Evolutionary conservation across 2,329 filamentous ascomycete species (phyloP).

Genomic region (Colletotrichum lindemuthianum): DNA sequence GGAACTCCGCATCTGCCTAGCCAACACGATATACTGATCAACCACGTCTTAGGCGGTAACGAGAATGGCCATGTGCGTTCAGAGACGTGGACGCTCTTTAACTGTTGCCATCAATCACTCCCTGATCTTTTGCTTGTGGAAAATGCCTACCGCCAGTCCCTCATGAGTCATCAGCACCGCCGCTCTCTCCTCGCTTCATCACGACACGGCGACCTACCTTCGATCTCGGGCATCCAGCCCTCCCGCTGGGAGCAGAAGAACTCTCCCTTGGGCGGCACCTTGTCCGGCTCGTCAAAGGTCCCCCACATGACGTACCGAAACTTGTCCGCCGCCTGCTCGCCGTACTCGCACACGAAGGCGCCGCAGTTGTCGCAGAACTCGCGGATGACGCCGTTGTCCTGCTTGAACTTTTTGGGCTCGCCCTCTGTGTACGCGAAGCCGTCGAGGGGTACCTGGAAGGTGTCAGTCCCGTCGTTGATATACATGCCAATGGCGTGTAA

Average conservation of each 20-base stretch:
- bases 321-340: constrained; percentile 50
- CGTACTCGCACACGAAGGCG: constrained; percentile 47
- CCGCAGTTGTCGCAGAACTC: constrained; percentile 46
- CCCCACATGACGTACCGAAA: constrained; percentile 57
- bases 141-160: background rate
- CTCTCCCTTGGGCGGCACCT: constrained; percentile 62
- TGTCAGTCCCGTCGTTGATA: background rate
- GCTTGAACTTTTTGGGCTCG: constrained; percentile 42
- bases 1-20: constrained; percentile 2
- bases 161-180: background rate
- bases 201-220: constrained; percentile 41
- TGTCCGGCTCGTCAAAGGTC: constrained; percentile 59
- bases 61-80: no score
- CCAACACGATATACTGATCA: background rate
- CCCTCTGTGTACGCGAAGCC: constrained; percentile 42
- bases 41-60: no score
- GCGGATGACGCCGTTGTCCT: constrained; percentile 45
- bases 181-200: background rate
- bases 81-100: background rate
- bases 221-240: constrained; percentile 61
- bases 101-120: background rate
- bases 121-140: constrained; percentile 22
- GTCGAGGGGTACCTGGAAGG: constrained; percentile 37
- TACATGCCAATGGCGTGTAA: background rate
- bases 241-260: constrained; percentile 62